Conservation (phyloP, 306 rosid genomes). For the Medicago ruthenica region DNA sequence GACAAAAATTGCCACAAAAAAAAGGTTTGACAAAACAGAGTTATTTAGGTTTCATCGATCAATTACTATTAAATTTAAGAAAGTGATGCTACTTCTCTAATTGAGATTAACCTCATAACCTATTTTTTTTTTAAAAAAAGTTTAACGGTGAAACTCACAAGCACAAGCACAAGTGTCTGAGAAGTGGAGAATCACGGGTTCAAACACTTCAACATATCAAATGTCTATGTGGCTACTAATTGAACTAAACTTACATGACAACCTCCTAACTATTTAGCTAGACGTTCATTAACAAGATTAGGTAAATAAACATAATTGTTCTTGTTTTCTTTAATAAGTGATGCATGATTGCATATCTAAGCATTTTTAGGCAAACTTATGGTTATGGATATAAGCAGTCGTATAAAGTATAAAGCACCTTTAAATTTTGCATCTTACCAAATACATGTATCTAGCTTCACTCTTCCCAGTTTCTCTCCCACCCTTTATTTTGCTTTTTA, state of each 20-base stretch:
- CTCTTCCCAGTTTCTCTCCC: background rate
- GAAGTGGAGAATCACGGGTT: too few species aligned
- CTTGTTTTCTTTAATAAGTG: background rate
- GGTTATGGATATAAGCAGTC: background rate
- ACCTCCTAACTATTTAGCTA: background rate
- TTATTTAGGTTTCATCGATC: slow-evolving; percentile 12
- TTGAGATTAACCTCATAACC: background rate
- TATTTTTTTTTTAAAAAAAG: too few species aligned
- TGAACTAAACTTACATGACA: background rate
- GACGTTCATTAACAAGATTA: slow-evolving; percentile 10
- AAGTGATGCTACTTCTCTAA: slow-evolving; percentile 12
- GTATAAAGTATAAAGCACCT: background rate
- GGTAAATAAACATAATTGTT: background rate
- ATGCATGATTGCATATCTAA: slow-evolving; percentile 1
- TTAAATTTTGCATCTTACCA: background rate
- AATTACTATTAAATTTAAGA: background rate
- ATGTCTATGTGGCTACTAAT: too few species aligned
- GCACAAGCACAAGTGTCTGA: too few species aligned
- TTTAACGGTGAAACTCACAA: too few species aligned
- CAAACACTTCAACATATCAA: too few species aligned
- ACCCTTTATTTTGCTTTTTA: background rate
- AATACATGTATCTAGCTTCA: background rate
- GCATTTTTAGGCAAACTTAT: background rate
- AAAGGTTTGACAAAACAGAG: slow-evolving; percentile 8
- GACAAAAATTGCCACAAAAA: too few species aligned